A percentile compares a stretch with the other conserved stretches of the same genome.
These are phyloP conservation scores for Talaromyces sp. DNA, from an alignment of 2,329 filamentous ascomycete species.

Conservation along the genomic window DNA sequence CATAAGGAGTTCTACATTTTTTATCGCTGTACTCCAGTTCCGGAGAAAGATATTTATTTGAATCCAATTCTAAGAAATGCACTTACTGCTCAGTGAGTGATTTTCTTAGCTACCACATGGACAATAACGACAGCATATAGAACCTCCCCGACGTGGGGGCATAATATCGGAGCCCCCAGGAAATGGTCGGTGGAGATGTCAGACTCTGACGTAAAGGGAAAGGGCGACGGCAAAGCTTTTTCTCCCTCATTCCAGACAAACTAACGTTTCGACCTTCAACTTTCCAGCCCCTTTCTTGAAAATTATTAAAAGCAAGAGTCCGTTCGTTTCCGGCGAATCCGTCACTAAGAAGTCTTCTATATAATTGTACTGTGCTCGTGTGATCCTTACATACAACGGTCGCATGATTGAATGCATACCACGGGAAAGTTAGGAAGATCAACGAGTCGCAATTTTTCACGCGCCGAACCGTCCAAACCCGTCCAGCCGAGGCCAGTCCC, in stretches of 20 bases:
- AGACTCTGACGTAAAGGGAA: slow-evolving; percentile 7
- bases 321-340: background rate
- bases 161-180: too few relatives aligned
- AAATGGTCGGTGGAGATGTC: too few relatives aligned
- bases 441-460: slow-evolving; percentile 3
- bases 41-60: background rate
- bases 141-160: too few relatives aligned
- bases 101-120: too few relatives aligned
- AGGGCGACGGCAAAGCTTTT: slow-evolving; percentile 9
- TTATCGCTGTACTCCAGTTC: too few relatives aligned
- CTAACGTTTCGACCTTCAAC: slow-evolving; percentile 5
- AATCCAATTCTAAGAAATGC: too few relatives aligned
- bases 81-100: too few relatives aligned
- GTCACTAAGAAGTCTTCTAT: background rate
- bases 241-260: slow-evolving; percentile 1
- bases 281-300: slow-evolving; percentile 6
- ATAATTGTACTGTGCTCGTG: background rate
- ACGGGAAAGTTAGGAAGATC: slow-evolving; percentile 13
- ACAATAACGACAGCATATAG: too few relatives aligned
- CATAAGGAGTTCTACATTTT: too few relatives aligned
- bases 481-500: slow-evolving; percentile 2
- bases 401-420: slow-evolving; percentile 5
- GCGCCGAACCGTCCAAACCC: background rate
- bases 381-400: background rate
- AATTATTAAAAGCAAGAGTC: background rate